phyloP scores from a whole-genome alignment of 148 eudicot species.

The Chenopodium suecicum region DNA sequence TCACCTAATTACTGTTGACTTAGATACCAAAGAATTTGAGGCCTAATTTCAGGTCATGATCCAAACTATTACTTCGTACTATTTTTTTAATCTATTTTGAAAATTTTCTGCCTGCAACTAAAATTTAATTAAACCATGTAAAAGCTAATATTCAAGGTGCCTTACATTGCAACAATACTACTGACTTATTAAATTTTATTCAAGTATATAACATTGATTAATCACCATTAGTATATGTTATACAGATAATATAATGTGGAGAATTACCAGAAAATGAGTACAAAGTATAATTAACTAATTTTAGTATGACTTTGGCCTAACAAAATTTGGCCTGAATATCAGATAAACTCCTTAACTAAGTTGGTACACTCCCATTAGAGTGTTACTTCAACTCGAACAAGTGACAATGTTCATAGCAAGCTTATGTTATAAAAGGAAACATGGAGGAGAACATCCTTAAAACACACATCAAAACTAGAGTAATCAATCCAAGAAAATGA shows the following conservation, averaged over 20 bases:
- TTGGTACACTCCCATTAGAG: conserved; percentile 10
- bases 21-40: background rate
- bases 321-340: conserved; percentile 6
- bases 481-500: conserved; percentile 12
- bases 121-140: background rate
- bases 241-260: conserved; percentile 11
- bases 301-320: conserved; percentile 20
- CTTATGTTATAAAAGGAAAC: conserved; percentile 5
- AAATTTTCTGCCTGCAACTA: background rate
- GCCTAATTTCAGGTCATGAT: conserved; percentile 21
- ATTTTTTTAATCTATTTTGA: background rate
- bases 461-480: background rate
- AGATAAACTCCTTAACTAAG: background rate
- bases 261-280: conserved; percentile 4
- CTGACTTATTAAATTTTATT: background rate
- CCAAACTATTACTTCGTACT: background rate
- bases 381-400: background rate
- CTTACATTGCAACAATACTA: background rate
- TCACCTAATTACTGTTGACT: conserved; percentile 17
- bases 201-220: background rate
- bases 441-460: background rate
- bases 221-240: background rate
- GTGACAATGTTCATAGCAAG: background rate
- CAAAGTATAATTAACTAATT: background rate
- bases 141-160: background rate